Conservation (phyloP, 495 filamentous ascomycete species). For the Lichenothelia convexa region DNA sequence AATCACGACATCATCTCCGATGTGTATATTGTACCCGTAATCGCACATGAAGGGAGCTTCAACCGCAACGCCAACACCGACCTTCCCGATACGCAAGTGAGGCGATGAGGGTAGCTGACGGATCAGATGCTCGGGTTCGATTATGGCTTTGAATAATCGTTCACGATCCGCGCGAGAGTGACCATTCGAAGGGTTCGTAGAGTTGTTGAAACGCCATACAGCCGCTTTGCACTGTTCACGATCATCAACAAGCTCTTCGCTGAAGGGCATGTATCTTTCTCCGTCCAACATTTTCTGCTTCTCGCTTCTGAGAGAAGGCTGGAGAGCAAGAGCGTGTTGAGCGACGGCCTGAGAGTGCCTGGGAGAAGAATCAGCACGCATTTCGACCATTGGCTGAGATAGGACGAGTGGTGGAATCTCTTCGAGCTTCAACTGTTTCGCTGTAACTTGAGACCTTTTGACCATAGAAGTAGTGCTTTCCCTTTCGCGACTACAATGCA, state of each 20-base stretch:
- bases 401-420: background rate
- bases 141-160: constrained; percentile 59
- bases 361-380: background rate
- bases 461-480: background rate
- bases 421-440: background rate
- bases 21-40: constrained; percentile 84
- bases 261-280: constrained; percentile 61
- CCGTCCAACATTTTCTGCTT: constrained; percentile 90
- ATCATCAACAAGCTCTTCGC: constrained; percentile 63
- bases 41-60: constrained; percentile 87
- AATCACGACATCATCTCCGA: constrained; percentile 76
- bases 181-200: constrained; percentile 58
- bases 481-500: background rate
- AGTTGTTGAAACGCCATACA: constrained; percentile 77
- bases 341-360: constrained; percentile 1
- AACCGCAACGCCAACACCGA: constrained; percentile 44
- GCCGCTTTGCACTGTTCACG: constrained; percentile 72
- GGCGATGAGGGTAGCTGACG: background rate
- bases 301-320: constrained; percentile 31
- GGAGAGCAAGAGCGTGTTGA: constrained; percentile 27
- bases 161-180: constrained; percentile 63
- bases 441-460: background rate
- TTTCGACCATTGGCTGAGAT: background rate
- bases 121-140: constrained; percentile 19
- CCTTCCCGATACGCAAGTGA: background rate